These are phyloP conservation scores for Toxoplasma gondii DNA, from an alignment of 169 alveolate genomes.

Conservation along the genomic window DNA sequence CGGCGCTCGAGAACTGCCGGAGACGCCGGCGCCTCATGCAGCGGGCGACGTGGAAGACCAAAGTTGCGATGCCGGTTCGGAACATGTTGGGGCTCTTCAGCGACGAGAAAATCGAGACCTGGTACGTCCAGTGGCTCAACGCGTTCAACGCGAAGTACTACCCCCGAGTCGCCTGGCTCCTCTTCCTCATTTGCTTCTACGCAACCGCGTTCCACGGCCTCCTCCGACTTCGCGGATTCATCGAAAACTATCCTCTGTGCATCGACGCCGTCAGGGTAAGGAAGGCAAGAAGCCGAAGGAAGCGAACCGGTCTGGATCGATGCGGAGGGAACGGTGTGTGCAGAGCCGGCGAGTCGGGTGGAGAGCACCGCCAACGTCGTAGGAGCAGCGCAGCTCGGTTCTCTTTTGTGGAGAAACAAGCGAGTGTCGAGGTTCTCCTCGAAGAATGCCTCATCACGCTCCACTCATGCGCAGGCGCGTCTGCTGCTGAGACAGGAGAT, in stretches of 20 bases:
- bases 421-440: too few species aligned
- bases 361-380: too few species aligned
- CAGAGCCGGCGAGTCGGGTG: neutral
- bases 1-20: slow-evolving; percentile 69
- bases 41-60: slow-evolving; percentile 74
- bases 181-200: slow-evolving; percentile 67
- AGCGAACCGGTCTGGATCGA: neutral
- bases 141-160: slow-evolving; percentile 74
- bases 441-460: too few species aligned
- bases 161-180: slow-evolving; percentile 61
- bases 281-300: neutral
- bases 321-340: neutral
- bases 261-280: slow-evolving; percentile 12
- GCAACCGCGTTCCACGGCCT: slow-evolving; percentile 71
- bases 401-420: too few species aligned
- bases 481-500: too few species aligned
- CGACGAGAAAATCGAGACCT: slow-evolving; percentile 70
- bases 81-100: slow-evolving; percentile 73
- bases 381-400: too few species aligned
- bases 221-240: slow-evolving; percentile 57
- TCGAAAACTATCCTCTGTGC: slow-evolving; percentile 30
- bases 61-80: slow-evolving; percentile 74
- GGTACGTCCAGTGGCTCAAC: slow-evolving; percentile 77
- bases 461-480: too few species aligned
- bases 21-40: slow-evolving; percentile 71